phyloP scores from a whole-genome alignment of 2,329 filamentous ascomycete genomes.

The Drechslera avenae region DNA sequence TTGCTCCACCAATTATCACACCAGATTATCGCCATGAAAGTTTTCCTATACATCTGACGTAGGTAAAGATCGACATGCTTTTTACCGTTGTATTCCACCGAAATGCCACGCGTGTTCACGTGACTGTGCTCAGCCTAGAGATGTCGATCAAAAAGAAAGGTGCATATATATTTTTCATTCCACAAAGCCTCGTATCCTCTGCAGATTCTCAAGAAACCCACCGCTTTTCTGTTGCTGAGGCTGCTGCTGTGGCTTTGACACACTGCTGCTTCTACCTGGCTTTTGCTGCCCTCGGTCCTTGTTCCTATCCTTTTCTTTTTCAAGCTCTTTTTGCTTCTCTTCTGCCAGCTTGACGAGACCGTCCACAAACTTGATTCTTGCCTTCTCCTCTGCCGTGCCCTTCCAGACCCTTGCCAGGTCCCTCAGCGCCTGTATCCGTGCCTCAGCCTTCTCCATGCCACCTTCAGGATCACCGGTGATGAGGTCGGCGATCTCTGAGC shows the following conservation, averaged over 20 bases:
- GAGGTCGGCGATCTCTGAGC: slow-evolving; percentile 72
- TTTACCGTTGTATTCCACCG: neutral
- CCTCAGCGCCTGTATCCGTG: slow-evolving; percentile 77
- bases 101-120: slow-evolving; percentile 16
- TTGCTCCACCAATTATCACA: no score
- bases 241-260: slow-evolving; percentile 20
- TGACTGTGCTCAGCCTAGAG: slow-evolving; percentile 1
- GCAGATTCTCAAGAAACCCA: slow-evolving; percentile 48
- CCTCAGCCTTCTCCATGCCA: slow-evolving; percentile 74
- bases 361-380: slow-evolving; percentile 80
- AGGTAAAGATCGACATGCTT: neutral
- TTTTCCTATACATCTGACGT: no score
- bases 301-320: slow-evolving; percentile 42
- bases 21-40: no score
- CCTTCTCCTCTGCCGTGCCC: slow-evolving; percentile 93
- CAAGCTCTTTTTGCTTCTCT: slow-evolving; percentile 62
- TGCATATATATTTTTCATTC: slow-evolving; percentile 19
- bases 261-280: slow-evolving; percentile 30
- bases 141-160: neutral
- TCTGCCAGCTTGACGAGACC: slow-evolving; percentile 80
- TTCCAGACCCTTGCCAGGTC: slow-evolving; percentile 84
- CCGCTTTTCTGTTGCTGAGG: slow-evolving; percentile 34
- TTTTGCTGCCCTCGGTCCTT: slow-evolving; percentile 26
- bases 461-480: slow-evolving; percentile 60
- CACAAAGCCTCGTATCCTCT: slow-evolving; percentile 45